Evolutionary conservation across 768 basidiomycete species (phyloP).

Genomic region (Pleurotus platypus): DNA sequence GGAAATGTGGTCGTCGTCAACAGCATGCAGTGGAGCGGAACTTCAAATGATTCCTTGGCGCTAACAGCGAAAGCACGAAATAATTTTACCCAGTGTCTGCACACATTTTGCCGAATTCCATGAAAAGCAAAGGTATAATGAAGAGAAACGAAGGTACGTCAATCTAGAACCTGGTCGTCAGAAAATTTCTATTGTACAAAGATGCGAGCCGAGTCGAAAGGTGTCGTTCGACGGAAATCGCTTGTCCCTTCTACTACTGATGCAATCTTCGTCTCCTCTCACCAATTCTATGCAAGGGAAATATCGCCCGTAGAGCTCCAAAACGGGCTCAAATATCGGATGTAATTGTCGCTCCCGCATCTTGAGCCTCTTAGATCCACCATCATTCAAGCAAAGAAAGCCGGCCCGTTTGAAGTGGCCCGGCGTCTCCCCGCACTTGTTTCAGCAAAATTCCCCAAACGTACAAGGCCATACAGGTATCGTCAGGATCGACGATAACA

Average conservation of each 20-base stretch:
- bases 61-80: too few relatives aligned
- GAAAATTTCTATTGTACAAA: neutral
- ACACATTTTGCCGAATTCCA: too few relatives aligned
- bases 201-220: neutral
- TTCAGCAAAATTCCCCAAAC: neutral
- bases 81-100: too few relatives aligned
- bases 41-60: too few relatives aligned
- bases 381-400: neutral
- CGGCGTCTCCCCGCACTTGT: neutral
- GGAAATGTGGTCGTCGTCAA: too few relatives aligned
- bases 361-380: neutral
- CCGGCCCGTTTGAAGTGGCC: neutral
- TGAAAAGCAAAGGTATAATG: too few relatives aligned
- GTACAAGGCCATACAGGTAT: neutral
- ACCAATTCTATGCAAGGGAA: neutral
- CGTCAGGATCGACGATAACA: neutral
- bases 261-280: neutral
- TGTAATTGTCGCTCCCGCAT: neutral
- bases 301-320: neutral
- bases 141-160: too few relatives aligned
- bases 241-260: neutral
- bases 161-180: too few relatives aligned
- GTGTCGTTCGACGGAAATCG: neutral
- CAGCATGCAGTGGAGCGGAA: too few relatives aligned
- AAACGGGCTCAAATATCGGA: neutral